A percentile compares a stretch with the other conserved stretches of the same genome.
These are phyloP conservation scores for Thinopyrum elongatum DNA, from an alignment of 176 grass and related monocot genomes.

Conservation along the genomic window DNA sequence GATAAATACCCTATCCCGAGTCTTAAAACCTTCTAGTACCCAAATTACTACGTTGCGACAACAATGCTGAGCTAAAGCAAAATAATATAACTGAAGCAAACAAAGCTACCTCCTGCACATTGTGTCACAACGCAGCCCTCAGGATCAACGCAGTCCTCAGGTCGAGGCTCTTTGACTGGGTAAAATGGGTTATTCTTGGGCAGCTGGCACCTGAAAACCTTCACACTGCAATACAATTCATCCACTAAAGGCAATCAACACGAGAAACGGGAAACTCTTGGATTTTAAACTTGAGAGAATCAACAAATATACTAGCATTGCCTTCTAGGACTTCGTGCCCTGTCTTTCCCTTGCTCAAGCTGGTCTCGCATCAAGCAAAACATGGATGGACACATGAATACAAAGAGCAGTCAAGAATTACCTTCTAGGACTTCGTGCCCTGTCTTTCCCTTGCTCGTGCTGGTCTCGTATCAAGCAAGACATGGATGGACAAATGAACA, in stretches of 20 bases:
- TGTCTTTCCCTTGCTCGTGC: constrained; percentile 69
- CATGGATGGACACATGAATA: too few relatives aligned
- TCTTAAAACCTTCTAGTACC: neutral
- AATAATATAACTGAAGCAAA: too few relatives aligned
- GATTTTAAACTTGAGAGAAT: neutral
- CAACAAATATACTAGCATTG: neutral
- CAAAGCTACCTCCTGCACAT: constrained; percentile 56
- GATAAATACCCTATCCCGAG: neutral
- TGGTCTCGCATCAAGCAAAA: too few relatives aligned
- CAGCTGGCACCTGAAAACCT: constrained; percentile 85
- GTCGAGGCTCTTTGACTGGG: constrained; percentile 37
- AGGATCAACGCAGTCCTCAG: too few relatives aligned
- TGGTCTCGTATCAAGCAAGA: constrained; percentile 75
- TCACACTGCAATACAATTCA: constrained; percentile 48
- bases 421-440: constrained; percentile 61
- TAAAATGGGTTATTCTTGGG: constrained; percentile 71
- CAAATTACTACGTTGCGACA: neutral
- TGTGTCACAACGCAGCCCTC: neutral
- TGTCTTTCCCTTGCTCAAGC: too few relatives aligned
- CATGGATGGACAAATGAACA: constrained; percentile 87
- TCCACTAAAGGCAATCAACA: constrained; percentile 18
- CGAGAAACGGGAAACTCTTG: neutral
- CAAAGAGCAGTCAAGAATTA: too few relatives aligned
- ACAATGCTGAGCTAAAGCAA: too few relatives aligned
- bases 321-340: too few relatives aligned